Conservation (phyloP, 2,329 filamentous ascomycete genomes). For the Penicillium hordei region DNA sequence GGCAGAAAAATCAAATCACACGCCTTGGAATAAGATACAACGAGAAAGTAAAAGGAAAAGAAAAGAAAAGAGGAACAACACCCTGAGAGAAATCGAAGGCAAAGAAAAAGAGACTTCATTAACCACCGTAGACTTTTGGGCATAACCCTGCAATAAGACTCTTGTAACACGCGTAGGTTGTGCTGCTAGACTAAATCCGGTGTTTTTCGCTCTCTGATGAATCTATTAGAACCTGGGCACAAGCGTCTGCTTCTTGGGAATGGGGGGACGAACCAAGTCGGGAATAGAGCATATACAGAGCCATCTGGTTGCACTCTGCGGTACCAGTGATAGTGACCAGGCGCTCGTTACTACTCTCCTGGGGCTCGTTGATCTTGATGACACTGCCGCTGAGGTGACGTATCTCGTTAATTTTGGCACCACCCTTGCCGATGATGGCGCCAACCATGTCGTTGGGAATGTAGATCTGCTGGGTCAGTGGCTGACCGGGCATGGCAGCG, state of each 20-base stretch:
- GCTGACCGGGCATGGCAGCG: conserved; percentile 72
- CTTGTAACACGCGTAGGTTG: background rate
- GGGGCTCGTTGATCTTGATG: conserved; percentile 99
- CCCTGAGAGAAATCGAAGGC: conserved; percentile 14
- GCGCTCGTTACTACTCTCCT: conserved; percentile 98
- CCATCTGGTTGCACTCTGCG: conserved; percentile 98
- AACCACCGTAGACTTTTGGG: conserved; percentile 30
- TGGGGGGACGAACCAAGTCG: conserved; percentile 68
- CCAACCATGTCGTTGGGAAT: conserved; percentile 99
- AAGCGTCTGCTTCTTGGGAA: background rate
- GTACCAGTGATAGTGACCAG: conserved; percentile 97
- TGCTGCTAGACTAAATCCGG: conserved; percentile 53
- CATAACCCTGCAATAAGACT: conserved; percentile 10
- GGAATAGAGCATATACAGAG: conserved; percentile 98
- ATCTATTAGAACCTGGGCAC: conserved; percentile 5
- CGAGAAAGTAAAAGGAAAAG: conserved; percentile 23
- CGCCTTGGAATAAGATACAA: conserved; percentile 39
- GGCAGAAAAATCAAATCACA: conserved; percentile 15
- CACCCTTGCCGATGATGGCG: conserved; percentile 97
- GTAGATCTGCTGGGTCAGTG: conserved; percentile 96
- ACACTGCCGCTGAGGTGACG: conserved; percentile 94
- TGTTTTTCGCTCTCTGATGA: conserved; percentile 71
- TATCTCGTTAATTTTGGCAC: conserved; percentile 99
- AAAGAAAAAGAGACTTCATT: conserved; percentile 22
- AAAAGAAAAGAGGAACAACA: conserved; percentile 13